Evolutionary conservation across 2,329 filamentous ascomycete genomes (phyloP).

Genomic region (Pseudogymnoascus sp.): DNA sequence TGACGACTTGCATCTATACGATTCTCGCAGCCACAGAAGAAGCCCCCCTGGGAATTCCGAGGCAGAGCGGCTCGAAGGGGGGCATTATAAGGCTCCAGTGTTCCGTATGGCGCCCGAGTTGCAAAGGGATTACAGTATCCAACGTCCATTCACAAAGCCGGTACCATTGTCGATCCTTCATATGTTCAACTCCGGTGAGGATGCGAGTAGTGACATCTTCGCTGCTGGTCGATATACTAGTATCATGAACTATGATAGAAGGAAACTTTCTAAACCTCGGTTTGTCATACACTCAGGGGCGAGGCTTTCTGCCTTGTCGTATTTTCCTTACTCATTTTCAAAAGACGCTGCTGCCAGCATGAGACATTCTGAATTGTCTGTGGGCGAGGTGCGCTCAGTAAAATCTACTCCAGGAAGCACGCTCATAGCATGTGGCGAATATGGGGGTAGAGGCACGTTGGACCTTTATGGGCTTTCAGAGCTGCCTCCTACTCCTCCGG

Average conservation of each 20-base stretch:
- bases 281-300: conserved; percentile 80
- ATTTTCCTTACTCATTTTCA: conserved; percentile 61
- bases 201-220: conserved; percentile 65
- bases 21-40: conserved; percentile 48
- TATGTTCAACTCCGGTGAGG: conserved; percentile 46
- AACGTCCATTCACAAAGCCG: background rate
- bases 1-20: conserved; percentile 73
- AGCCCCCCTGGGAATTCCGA: conserved; percentile 18
- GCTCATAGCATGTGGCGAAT: conserved; percentile 77
- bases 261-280: conserved; percentile 71
- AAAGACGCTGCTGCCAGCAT: conserved; percentile 54
- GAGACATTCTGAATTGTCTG: conserved; percentile 46
- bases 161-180: conserved; percentile 79
- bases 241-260: conserved; percentile 81
- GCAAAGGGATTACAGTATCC: background rate
- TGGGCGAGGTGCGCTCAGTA: conserved; percentile 45
- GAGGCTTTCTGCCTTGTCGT: conserved; percentile 64
- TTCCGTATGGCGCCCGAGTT: background rate
- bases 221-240: conserved; percentile 83
- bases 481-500: conserved; percentile 19
- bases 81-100: background rate
- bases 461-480: conserved; percentile 69
- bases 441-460: conserved; percentile 82
- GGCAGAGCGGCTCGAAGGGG: conserved; percentile 17
- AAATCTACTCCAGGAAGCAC: conserved; percentile 53